Percentiles rank a stretch among this genome's conserved stretches.
Evolutionary conservation across 495 filamentous ascomycete species (phyloP).

Genomic region (Umbilicaria muhlenbergii): DNA sequence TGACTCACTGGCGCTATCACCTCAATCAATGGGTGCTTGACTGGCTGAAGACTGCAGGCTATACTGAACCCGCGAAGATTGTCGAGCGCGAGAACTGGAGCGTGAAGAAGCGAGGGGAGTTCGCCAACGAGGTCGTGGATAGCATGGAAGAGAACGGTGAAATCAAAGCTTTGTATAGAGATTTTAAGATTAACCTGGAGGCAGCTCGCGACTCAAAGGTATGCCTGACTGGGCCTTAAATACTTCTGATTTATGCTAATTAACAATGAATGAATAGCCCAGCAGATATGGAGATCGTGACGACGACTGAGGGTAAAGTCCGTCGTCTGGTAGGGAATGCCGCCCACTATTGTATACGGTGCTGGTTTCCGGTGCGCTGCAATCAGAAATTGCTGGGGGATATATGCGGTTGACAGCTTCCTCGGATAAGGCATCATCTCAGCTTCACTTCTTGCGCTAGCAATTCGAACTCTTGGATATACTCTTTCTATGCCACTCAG

Average conservation of each 20-base stretch:
- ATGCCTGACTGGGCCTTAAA: slow-evolving; percentile 1
- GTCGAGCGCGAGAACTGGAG: slow-evolving; percentile 37
- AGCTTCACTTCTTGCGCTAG: no score
- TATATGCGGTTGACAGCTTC: no score
- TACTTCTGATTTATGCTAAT: neutral
- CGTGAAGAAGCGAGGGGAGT: slow-evolving; percentile 32
- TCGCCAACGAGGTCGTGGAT: slow-evolving; percentile 41
- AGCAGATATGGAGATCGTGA: no score
- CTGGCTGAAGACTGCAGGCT: slow-evolving; percentile 38
- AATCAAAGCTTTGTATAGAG: slow-evolving; percentile 39
- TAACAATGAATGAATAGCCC: slow-evolving; percentile 1
- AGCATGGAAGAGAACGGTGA: slow-evolving; percentile 38
- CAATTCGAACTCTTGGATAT: no score
- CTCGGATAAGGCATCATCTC: no score
- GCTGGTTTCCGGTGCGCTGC: no score
- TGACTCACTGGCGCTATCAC: slow-evolving; percentile 62
- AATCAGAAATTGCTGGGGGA: no score
- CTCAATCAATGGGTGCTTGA: slow-evolving; percentile 56
- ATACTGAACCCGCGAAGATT: slow-evolving; percentile 34
- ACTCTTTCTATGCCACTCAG: no score
- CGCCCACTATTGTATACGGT: no score
- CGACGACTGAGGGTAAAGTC: no score
- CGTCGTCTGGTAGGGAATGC: no score
- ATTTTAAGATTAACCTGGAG: slow-evolving; percentile 43
- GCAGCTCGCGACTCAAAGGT: slow-evolving; percentile 33